Evolutionary conservation across 2,329 filamentous ascomycete genomes (phyloP).

Genomic region (Ambrosiella cleistominuta): DNA sequence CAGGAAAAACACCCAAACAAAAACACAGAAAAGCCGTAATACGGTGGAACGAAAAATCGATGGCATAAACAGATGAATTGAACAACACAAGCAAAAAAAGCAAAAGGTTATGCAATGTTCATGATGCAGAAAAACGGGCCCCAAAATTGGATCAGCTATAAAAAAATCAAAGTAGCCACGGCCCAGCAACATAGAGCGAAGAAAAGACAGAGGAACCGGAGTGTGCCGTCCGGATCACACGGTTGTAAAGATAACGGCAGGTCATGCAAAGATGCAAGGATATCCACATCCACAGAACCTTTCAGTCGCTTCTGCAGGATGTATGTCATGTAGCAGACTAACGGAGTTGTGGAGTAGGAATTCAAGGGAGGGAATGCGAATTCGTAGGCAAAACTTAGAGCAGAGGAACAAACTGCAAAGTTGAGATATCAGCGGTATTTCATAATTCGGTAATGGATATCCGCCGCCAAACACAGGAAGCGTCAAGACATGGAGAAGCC

Average conservation of each 20-base stretch:
- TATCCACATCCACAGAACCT: background rate
- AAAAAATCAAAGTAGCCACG: too few species aligned
- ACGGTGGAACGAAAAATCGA: background rate
- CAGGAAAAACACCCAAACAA: too few species aligned
- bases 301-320: background rate
- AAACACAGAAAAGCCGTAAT: background rate
- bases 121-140: background rate
- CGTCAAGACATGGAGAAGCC: background rate
- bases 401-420: background rate
- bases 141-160: background rate
- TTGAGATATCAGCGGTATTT: background rate
- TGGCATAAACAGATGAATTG: background rate
- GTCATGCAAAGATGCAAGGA: background rate
- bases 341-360: too few species aligned
- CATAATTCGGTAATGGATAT: background rate
- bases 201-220: background rate
- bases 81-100: background rate
- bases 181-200: background rate
- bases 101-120: background rate
- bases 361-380: too few species aligned
- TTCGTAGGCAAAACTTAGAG: too few species aligned
- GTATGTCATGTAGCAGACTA: background rate
- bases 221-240: background rate
- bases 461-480: background rate
- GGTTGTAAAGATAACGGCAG: background rate